These are phyloP conservation scores for Scedosporium apiospermum DNA, from an alignment of 2,329 filamentous ascomycete species.

Conservation along the genomic window DNA sequence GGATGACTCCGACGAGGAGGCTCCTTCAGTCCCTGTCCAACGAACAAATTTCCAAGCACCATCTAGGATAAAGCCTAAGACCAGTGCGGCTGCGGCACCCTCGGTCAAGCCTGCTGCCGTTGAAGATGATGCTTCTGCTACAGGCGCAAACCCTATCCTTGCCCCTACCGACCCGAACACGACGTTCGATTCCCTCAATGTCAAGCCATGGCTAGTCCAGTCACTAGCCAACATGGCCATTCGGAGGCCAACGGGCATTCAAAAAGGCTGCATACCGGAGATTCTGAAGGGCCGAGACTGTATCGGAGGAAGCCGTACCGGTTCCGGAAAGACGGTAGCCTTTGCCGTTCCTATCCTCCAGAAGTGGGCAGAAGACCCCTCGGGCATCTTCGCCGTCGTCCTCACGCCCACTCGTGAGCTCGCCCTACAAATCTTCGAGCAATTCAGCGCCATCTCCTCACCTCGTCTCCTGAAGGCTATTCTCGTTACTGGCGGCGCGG, in stretches of 20 bases:
- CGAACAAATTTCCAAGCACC: conserved; percentile 37
- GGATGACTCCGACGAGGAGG: conserved; percentile 15
- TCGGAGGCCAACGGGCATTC: conserved; percentile 81
- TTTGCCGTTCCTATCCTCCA: conserved; percentile 93
- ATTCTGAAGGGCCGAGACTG: conserved; percentile 87
- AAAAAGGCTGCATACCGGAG: conserved; percentile 84
- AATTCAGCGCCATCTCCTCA: conserved; percentile 85
- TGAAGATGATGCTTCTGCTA: not conserved
- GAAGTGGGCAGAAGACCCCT: conserved; percentile 85
- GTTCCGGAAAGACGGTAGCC: conserved; percentile 94
- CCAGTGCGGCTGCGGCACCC: conserved; percentile 11
- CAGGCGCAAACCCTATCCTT: conserved; percentile 25
- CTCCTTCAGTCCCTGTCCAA: not conserved
- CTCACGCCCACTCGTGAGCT: conserved; percentile 87
- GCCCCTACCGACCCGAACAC: conserved; percentile 47
- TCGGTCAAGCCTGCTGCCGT: conserved; percentile 12
- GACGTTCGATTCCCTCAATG: conserved; percentile 62
- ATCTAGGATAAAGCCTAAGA: conserved; percentile 40
- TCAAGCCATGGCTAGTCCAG: conserved; percentile 79
- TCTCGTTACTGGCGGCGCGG: conserved; percentile 83
- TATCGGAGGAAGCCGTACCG: conserved; percentile 88
- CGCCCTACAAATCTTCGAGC: conserved; percentile 91
- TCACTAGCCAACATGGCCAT: conserved; percentile 73
- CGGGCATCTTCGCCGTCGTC: conserved; percentile 81
- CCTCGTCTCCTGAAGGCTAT: conserved; percentile 79